Evolutionary conservation across 805 yeast genomes (phyloP).

Genomic region (Teunomyces tritomae): DNA sequence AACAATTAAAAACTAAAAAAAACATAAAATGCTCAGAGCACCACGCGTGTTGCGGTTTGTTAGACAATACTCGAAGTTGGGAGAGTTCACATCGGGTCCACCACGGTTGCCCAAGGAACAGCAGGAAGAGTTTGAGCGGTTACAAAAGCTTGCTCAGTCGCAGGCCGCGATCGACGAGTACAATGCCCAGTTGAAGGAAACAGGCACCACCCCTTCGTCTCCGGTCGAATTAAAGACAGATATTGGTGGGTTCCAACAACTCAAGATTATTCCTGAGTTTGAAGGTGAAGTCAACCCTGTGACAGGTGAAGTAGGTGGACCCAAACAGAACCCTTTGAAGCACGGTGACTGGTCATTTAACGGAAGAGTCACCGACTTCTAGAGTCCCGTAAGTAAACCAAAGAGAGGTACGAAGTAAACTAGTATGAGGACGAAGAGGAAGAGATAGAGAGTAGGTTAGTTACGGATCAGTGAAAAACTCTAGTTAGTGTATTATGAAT

Average conservation of each 20-base stretch:
- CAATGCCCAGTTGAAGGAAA: slow-evolving; percentile 45
- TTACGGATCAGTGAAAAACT: too few relatives aligned
- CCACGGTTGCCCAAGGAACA: slow-evolving; percentile 76
- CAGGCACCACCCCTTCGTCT: slow-evolving; percentile 17
- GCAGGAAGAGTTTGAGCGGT: slow-evolving; percentile 86
- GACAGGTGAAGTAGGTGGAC: slow-evolving; percentile 96
- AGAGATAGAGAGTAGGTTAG: background rate
- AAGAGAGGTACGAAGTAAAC: background rate
- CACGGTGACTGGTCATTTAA: slow-evolving; percentile 87
- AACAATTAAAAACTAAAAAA: background rate
- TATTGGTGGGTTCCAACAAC: slow-evolving; percentile 60
- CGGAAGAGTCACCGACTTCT: slow-evolving; percentile 95
- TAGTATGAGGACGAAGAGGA: background rate
- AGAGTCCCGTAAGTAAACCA: background rate
- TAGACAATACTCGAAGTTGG: slow-evolving; percentile 3
- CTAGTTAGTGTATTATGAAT: background rate
- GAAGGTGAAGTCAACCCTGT: slow-evolving; percentile 91
- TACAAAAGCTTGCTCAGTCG: slow-evolving; percentile 76
- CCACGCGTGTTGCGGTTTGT: background rate
- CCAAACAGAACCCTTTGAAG: slow-evolving; percentile 92
- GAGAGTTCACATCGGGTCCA: slow-evolving; percentile 44
- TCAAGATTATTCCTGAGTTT: slow-evolving; percentile 87
- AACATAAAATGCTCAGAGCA: background rate
- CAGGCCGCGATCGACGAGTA: slow-evolving; percentile 77
- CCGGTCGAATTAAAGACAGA: slow-evolving; percentile 26